These are phyloP conservation scores for Starmerella bombi DNA, from an alignment of 805 yeast species.

Conservation along the genomic window DNA sequence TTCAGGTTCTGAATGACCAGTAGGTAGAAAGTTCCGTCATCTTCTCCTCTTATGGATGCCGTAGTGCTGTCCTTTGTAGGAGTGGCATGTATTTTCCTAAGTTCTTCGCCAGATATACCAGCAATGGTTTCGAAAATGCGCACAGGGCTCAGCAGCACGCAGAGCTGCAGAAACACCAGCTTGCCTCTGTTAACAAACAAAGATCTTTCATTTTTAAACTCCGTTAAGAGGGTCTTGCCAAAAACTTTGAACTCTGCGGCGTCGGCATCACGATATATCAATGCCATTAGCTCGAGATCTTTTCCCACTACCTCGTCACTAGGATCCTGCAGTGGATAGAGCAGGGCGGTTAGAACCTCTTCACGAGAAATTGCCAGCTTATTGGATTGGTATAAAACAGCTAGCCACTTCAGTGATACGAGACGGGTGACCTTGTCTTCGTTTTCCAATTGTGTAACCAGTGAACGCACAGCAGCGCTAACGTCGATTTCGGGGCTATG, in stretches of 20 bases:
- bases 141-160: conserved; percentile 69
- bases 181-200: conserved; percentile 63
- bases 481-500: conserved; percentile 32
- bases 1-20: conserved; percentile 77
- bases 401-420: conserved; percentile 82
- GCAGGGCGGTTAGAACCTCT: conserved; percentile 27
- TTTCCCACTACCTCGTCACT: conserved; percentile 66
- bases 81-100: conserved; percentile 25
- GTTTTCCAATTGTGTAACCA: conserved; percentile 57
- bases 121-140: conserved; percentile 72
- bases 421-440: conserved; percentile 72
- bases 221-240: conserved; percentile 51
- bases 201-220: conserved; percentile 58
- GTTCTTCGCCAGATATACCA: conserved; percentile 30
- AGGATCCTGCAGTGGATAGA: conserved; percentile 61
- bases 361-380: conserved; percentile 45
- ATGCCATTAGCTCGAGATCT: conserved; percentile 58
- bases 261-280: conserved; percentile 55
- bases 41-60: background rate
- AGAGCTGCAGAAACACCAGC: conserved; percentile 69
- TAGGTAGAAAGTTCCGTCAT: conserved; percentile 55
- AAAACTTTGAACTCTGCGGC: conserved; percentile 66
- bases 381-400: conserved; percentile 53
- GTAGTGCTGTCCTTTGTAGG: background rate
- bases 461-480: conserved; percentile 50